Evolutionary conservation across 768 basidiomycete species (phyloP), one percentile per base, ranked within the genome.

Genomic region (Suillus fuscotomentosus): DNA sequence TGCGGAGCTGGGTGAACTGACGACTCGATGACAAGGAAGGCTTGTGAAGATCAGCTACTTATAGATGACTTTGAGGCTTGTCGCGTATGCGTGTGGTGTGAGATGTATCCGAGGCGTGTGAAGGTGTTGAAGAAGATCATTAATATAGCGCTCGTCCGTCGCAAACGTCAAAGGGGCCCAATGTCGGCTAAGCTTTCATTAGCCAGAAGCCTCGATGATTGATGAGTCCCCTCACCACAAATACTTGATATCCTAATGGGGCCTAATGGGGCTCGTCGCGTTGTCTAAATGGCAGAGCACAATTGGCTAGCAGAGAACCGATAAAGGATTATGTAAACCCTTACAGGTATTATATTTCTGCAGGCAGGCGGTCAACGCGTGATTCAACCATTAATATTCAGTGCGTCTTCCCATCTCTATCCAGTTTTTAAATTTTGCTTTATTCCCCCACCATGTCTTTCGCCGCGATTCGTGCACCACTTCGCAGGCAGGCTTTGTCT

Each of bases 361-460:
- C 59, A 42, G 34, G 31, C 34, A 60, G 39, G 55, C 7, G 61
- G n/a, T 6, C 39, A 8, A 3, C 11, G 47, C 50, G 48, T 61
- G 48, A 61, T 60, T 36, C 31, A 31, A n/a, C 24, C 10, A 5
- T 41, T 41, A 42, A 34, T n/a, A 42, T 56, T 41, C 22, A 31
- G 27, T 31, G 59, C 62, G 36, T 60, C 39, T n/a, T 45, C 27
- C 11, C 39, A 20, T 63, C 47, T 17, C 17, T 4, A 22, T 48
- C 54, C 39, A 61, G 10, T 17, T 62, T 43, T 6, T 31, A 6
- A 31, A 31, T 31, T 31, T 53, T 27, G 34, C 64, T 3, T 38
- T 55, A 43, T 61, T 48, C 59, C 67, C 67, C 69, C 61, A 73
- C 70, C 72, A 89, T 90, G 88, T 88, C 87, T 39, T 80, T 86